These are phyloP conservation scores for Rhodosporidiobolus odoratus DNA, from an alignment of 768 basidiomycete genomes.

Conservation along the genomic window DNA sequence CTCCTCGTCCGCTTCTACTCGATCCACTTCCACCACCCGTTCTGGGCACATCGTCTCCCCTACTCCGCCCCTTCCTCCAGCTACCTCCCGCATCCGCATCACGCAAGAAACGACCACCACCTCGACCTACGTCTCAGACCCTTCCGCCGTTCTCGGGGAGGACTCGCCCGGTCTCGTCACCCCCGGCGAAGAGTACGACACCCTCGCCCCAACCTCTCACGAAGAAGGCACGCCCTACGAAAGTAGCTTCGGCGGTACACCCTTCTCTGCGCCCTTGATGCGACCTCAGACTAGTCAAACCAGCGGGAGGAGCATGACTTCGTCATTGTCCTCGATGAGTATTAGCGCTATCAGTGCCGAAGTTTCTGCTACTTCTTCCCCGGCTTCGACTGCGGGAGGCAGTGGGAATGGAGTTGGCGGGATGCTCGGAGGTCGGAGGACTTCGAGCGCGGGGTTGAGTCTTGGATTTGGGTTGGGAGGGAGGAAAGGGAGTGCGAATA, in stretches of 20 bases:
- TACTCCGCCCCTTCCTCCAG: neutral
- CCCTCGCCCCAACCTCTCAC: neutral
- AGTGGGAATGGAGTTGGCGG: neutral
- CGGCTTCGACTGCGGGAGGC: neutral
- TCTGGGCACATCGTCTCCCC: neutral
- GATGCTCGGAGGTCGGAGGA: neutral
- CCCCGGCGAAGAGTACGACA: neutral
- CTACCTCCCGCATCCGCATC: conserved; percentile 17
- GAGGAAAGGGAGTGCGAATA: neutral
- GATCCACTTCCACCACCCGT: conserved; percentile 11
- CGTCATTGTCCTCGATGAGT: conserved; percentile 2
- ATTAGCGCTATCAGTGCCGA: neutral
- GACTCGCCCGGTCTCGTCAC: neutral
- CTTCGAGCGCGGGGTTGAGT: neutral
- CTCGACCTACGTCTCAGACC: neutral
- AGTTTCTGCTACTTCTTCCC: no score
- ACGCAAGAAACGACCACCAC: conserved; percentile 29
- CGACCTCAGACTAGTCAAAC: neutral
- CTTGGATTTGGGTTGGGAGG: neutral
- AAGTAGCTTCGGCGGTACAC: conserved; percentile 6
- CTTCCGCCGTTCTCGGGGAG: neutral
- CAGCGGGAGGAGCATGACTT: conserved; percentile 6
- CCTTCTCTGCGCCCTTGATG: conserved; percentile 6
- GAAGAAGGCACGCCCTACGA: conserved; percentile 6
- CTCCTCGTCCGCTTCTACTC: neutral